A percentile compares a stretch with the other conserved stretches of the same genome.
Conservation (phyloP, 192 early-diverging fungal species). For the Coemansia sp. region DNA sequence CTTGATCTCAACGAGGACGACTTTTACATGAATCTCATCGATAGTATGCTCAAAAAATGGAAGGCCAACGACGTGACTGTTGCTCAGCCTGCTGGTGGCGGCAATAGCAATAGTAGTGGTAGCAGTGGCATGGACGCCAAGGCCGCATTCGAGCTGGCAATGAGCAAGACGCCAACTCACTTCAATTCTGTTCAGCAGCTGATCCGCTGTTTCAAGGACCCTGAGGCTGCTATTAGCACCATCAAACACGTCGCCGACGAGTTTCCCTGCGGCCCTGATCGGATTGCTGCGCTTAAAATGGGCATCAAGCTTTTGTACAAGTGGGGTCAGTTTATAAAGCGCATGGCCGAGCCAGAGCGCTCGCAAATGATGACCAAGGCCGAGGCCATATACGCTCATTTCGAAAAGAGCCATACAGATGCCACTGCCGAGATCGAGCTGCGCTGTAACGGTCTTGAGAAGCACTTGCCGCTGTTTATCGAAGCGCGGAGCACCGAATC, state of each 20-base stretch:
- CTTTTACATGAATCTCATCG: slow-evolving; percentile 65
- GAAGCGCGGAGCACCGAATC: slow-evolving; percentile 17
- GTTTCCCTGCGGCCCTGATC: slow-evolving; percentile 63
- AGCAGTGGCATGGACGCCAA: background rate
- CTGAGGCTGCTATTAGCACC: slow-evolving; percentile 56
- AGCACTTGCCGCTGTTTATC: slow-evolving; percentile 29
- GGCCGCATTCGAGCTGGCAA: slow-evolving; percentile 21
- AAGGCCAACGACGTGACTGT: slow-evolving; percentile 4
- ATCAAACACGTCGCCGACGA: slow-evolving; percentile 59
- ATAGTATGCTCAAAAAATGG: slow-evolving; percentile 55
- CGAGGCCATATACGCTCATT: slow-evolving; percentile 39
- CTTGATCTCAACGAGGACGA: slow-evolving; percentile 61
- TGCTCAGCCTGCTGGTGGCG: background rate
- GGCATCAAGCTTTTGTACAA: slow-evolving; percentile 53
- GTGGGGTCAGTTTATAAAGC: slow-evolving; percentile 52
- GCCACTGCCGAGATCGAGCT: slow-evolving; percentile 27
- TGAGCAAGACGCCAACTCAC: slow-evolving; percentile 31
- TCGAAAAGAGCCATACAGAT: slow-evolving; percentile 39
- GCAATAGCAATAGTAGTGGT: no score
- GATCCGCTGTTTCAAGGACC: slow-evolving; percentile 58
- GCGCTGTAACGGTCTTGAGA: slow-evolving; percentile 30
- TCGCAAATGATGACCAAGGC: slow-evolving; percentile 31
- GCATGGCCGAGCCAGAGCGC: slow-evolving; percentile 37
- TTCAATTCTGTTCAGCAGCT: slow-evolving; percentile 61
- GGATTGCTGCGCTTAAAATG: slow-evolving; percentile 62